Evolutionary conservation across 345 rosid species (phyloP).

Genomic region (Geranium rotundifolium): DNA sequence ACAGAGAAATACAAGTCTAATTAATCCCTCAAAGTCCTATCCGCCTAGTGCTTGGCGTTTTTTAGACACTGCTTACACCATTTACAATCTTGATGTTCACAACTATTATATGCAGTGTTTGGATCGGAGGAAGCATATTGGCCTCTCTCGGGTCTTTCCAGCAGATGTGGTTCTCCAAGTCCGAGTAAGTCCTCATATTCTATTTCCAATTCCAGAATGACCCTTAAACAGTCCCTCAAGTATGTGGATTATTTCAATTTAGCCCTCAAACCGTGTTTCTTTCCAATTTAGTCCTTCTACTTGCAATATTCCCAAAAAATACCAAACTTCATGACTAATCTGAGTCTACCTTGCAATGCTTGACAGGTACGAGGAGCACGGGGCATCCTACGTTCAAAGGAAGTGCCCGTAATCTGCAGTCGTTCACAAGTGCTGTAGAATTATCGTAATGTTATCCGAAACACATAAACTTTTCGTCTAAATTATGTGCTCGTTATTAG

Average conservation of each 20-base stretch:
- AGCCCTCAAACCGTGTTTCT: too few relatives aligned
- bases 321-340: not conserved
- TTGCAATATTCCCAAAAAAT: not conserved
- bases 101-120: slow-evolving; percentile 50
- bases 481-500: too few relatives aligned
- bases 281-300: too few relatives aligned
- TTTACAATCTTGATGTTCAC: too few relatives aligned
- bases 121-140: slow-evolving; percentile 88
- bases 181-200: slow-evolving; percentile 38
- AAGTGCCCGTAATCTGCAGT: slow-evolving; percentile 73
- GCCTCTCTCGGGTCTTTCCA: slow-evolving; percentile 91
- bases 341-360: not conserved
- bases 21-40: too few relatives aligned
- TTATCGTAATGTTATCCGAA: too few relatives aligned
- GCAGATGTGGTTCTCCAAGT: slow-evolving; percentile 97
- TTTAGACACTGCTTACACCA: too few relatives aligned
- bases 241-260: too few relatives aligned
- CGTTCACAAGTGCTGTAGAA: too few relatives aligned
- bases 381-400: slow-evolving; percentile 87
- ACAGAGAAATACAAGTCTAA: too few relatives aligned
- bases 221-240: not conserved
- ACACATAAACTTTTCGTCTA: too few relatives aligned
- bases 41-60: too few relatives aligned
- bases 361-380: slow-evolving; percentile 93
- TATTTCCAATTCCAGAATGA: not conserved